Conservation (phyloP, 2,329 filamentous ascomycete species). For the Alternaria longipes region DNA sequence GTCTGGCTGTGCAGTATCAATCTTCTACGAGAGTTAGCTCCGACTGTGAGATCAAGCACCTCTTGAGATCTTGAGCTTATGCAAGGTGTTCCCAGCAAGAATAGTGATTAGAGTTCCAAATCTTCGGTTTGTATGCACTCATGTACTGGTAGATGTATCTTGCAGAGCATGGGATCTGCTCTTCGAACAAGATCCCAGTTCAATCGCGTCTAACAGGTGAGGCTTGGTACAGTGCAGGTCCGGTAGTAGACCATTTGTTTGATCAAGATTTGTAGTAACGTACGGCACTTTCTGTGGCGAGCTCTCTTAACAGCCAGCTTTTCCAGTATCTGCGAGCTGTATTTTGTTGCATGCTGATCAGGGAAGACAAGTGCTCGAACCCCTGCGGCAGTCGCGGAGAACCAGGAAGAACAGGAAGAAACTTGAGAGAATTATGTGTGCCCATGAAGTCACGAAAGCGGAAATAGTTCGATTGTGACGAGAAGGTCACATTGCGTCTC, state of each 20-base stretch:
- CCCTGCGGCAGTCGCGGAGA: not conserved
- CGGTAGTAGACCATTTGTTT: not conserved
- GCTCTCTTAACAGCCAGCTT: not conserved
- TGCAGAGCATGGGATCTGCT: not conserved
- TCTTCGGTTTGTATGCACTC: not conserved
- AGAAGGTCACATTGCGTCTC: constrained; percentile 1
- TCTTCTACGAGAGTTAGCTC: not conserved
- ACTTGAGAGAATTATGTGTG: not conserved
- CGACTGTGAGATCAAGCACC: constrained; percentile 13
- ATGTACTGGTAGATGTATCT: not conserved
- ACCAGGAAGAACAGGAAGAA: not conserved
- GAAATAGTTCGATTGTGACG: not conserved
- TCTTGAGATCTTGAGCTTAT: not conserved
- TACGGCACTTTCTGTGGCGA: not conserved
- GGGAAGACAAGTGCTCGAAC: not conserved
- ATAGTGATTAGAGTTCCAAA: not conserved
- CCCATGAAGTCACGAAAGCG: not conserved
- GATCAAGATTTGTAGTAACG: not conserved
- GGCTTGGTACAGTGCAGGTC: not conserved
- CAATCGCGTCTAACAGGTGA: not conserved
- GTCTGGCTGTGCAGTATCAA: not conserved
- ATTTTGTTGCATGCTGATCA: not conserved
- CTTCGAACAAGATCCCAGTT: not conserved
- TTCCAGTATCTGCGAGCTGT: not conserved
- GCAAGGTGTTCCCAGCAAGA: not conserved